These are phyloP conservation scores for Candida freyschussii DNA, from an alignment of 1,139 yeast species.

Conservation along the genomic window DNA sequence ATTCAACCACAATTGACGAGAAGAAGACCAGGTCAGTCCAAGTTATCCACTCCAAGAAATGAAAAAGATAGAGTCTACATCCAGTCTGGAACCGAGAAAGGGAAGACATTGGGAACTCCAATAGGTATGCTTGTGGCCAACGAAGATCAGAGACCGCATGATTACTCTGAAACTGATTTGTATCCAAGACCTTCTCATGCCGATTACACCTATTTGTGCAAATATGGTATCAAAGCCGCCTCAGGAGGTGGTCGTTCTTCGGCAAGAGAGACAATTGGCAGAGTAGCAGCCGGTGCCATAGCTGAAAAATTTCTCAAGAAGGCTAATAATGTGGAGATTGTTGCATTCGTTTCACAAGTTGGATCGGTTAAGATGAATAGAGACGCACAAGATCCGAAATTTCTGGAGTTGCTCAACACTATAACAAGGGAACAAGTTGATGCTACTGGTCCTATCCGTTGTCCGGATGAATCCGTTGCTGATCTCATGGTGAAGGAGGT, in stretches of 20 bases:
- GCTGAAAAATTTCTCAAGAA: slow-evolving; percentile 85
- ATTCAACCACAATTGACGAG: slow-evolving; percentile 93
- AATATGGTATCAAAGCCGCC: slow-evolving; percentile 89
- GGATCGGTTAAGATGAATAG: slow-evolving; percentile 77
- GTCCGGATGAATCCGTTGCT: slow-evolving; percentile 74
- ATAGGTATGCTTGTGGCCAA: slow-evolving; percentile 89
- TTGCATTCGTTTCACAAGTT: slow-evolving; percentile 91
- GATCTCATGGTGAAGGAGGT: slow-evolving; percentile 82
- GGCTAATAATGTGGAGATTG: slow-evolving; percentile 84
- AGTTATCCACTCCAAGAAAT: slow-evolving; percentile 88
- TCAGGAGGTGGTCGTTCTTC: slow-evolving; percentile 97
- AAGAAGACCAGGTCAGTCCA: slow-evolving; percentile 96
- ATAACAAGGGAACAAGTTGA: slow-evolving; percentile 89
- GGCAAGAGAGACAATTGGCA: slow-evolving; percentile 96
- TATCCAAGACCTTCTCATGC: slow-evolving; percentile 99
- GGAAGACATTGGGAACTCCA: slow-evolving; percentile 90
- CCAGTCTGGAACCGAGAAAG: slow-evolving; percentile 92
- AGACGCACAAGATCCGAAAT: slow-evolving; percentile 58
- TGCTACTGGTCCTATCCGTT: slow-evolving; percentile 82
- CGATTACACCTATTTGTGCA: slow-evolving; percentile 85
- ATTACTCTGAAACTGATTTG: slow-evolving; percentile 88
- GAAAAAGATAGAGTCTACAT: slow-evolving; percentile 91
- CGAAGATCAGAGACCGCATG: slow-evolving; percentile 96
- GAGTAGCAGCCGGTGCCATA: slow-evolving; percentile 98
- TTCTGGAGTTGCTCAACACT: slow-evolving; percentile 61